phyloP scores from a whole-genome alignment of 2,329 filamentous ascomycete species.

The Fusarium tjaetaba region DNA sequence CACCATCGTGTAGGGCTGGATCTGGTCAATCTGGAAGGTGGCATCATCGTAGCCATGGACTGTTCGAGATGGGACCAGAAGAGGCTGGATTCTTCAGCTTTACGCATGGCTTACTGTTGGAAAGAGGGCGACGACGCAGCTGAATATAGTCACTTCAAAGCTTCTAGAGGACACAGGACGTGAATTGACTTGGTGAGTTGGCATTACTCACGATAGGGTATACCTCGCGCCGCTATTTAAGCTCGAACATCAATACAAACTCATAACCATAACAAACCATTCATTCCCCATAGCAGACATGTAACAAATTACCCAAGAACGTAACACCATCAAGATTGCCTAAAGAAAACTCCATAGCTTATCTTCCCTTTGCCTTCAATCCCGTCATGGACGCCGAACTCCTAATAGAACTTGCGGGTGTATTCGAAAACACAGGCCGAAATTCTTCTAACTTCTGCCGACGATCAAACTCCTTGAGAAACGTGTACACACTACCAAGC shows the following conservation, averaged over 20 bases:
- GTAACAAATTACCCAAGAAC: background rate
- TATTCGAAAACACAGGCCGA: background rate
- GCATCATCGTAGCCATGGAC: background rate
- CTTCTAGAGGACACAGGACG: background rate
- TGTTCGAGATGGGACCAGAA: background rate
- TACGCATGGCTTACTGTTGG: background rate
- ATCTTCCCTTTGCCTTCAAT: slow-evolving; percentile 1
- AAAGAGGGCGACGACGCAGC: rapidly evolving
- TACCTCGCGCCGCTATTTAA: background rate
- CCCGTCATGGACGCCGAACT: slow-evolving; percentile 34
- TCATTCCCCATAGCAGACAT: background rate
- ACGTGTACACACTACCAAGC: slow-evolving; percentile 34
- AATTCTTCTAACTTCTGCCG: slow-evolving; percentile 27
- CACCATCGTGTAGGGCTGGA: no score
- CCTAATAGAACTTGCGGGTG: slow-evolving; percentile 30
- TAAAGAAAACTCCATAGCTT: background rate
- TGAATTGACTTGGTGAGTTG: background rate
- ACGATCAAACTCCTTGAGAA: slow-evolving; percentile 36
- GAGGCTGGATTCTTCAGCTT: no score
- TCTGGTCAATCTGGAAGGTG: background rate
- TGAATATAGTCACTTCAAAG: rapidly evolving
- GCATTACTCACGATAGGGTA: slow-evolving; percentile 2
- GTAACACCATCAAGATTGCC: rapidly evolving
- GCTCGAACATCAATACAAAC: background rate
- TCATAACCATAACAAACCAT: background rate